These are phyloP conservation scores for Platanthera guangdongensis DNA, from an alignment of 106 monocot genomes.

Conservation along the genomic window DNA sequence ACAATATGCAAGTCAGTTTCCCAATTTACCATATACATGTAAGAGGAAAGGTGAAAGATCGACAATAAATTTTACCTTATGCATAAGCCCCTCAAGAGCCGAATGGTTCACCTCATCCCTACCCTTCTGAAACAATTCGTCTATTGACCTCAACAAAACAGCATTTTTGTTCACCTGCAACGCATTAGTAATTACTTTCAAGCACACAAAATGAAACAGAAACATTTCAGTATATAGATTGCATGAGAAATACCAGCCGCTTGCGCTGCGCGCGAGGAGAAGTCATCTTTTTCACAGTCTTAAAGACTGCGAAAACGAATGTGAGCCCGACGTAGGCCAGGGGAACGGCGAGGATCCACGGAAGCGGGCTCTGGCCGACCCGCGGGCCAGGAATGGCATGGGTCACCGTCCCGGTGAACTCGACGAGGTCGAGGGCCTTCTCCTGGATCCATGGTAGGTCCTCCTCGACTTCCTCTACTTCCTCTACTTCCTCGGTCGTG, in stretches of 20 bases:
- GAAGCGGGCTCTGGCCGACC: constrained; percentile 65
- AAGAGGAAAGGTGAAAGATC: not conserved
- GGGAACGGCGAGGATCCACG: constrained; percentile 82
- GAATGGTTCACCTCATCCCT: constrained; percentile 39
- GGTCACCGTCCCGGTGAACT: constrained; percentile 94
- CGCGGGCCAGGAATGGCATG: constrained; percentile 88
- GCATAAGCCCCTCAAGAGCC: constrained; percentile 45
- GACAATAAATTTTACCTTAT: constrained; percentile 44
- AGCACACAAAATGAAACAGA: not conserved
- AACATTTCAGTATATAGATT: not conserved
- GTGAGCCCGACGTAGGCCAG: constrained; percentile 65
- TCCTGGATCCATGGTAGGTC: constrained; percentile 97
- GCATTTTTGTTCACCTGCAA: constrained; percentile 89
- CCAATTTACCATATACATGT: too few relatives aligned
- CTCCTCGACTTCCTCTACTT: constrained; percentile 81
- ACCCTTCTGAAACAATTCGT: constrained; percentile 58
- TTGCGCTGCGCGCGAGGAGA: constrained; percentile 73
- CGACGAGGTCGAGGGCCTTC: constrained; percentile 88
- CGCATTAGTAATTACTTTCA: not conserved
- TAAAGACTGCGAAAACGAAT: constrained; percentile 71
- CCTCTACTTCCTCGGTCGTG: constrained; percentile 37
- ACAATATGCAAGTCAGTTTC: too few relatives aligned
- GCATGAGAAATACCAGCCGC: constrained; percentile 40
- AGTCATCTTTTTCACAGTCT: constrained; percentile 70
- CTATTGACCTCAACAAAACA: constrained; percentile 49